Percentiles rank a stretch among this genome's conserved stretches.
Conservation (phyloP, 1,139 yeast species). For the Pichia sp. region DNA sequence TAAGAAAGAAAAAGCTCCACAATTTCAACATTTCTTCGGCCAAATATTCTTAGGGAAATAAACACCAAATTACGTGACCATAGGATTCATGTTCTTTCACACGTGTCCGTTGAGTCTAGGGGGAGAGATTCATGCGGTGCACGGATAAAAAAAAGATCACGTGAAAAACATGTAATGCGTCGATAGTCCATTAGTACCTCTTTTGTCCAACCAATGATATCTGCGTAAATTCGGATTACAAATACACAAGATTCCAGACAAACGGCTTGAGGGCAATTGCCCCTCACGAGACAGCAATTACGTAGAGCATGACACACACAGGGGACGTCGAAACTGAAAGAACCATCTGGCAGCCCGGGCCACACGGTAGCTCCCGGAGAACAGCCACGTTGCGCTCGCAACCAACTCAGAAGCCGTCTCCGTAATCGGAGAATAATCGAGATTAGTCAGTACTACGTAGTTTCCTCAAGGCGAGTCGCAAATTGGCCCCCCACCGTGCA, state of each 20-base stretch:
- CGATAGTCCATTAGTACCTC: neutral
- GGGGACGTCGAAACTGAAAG: neutral
- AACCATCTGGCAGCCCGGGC: neutral
- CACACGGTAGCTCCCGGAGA: neutral
- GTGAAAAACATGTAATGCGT: neutral
- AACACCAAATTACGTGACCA: no score
- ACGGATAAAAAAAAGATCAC: neutral
- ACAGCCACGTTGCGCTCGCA: neutral
- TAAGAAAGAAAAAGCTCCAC: neutral
- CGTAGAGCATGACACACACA: neutral
- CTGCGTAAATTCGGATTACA: neutral
- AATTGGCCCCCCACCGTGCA: no score
- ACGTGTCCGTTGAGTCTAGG: neutral
- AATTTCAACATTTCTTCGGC: neutral
- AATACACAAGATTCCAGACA: neutral
- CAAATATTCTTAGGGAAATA: neutral
- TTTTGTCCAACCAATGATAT: neutral
- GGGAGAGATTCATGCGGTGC: neutral
- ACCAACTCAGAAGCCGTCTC: neutral
- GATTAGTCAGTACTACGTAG: neutral
- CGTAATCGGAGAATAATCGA: slow-evolving; percentile 4
- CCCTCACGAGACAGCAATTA: neutral
- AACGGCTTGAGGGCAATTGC: neutral
- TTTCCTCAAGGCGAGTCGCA: no score
- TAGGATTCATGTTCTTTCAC: neutral